A percentile compares a stretch with the other conserved stretches of the same genome.
These are phyloP conservation scores for Orbilia quercus DNA, from an alignment of 2,329 filamentous ascomycete species.

Conservation along the genomic window DNA sequence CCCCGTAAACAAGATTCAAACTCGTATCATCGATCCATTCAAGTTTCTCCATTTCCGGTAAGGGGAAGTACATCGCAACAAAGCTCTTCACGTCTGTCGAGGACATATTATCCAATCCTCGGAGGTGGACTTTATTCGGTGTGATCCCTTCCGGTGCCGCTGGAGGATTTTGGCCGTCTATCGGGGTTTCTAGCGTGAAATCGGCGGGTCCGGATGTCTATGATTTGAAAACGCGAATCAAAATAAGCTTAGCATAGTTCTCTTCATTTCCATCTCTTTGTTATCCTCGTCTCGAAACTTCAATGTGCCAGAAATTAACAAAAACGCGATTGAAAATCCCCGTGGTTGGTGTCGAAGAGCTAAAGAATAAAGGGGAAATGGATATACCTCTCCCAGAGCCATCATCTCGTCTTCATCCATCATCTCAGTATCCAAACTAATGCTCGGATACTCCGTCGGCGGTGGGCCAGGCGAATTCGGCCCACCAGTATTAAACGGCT, in stretches of 20 bases:
- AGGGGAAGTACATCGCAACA: slow-evolving; percentile 74
- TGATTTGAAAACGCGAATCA: neutral
- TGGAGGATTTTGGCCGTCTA: neutral
- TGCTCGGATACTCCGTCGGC: slow-evolving; percentile 46
- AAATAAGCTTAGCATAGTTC: neutral
- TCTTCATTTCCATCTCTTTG: slow-evolving; percentile 6
- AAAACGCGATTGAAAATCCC: neutral
- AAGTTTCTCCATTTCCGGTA: slow-evolving; percentile 70
- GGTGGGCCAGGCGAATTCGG: slow-evolving; percentile 42
- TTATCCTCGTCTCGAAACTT: neutral
- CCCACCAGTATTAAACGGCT: slow-evolving; percentile 47
- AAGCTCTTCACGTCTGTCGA: slow-evolving; percentile 83
- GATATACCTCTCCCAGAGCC: slow-evolving; percentile 49
- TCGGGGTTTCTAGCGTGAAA: slow-evolving; percentile 28
- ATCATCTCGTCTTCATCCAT: slow-evolving; percentile 56
- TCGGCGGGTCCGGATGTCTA: slow-evolving; percentile 22
- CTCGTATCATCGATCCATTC: slow-evolving; percentile 97
- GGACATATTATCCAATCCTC: slow-evolving; percentile 82
- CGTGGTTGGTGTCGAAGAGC: neutral
- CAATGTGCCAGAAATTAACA: neutral
- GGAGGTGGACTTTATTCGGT: slow-evolving; percentile 80
- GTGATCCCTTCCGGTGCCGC: slow-evolving; percentile 58
- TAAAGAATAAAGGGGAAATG: slow-evolving; percentile 8
- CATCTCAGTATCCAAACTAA: slow-evolving; percentile 56
- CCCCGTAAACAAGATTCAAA: slow-evolving; percentile 79